Evolutionary conservation across 441 rosid genomes (phyloP).

Genomic region (Populus hybrid): DNA sequence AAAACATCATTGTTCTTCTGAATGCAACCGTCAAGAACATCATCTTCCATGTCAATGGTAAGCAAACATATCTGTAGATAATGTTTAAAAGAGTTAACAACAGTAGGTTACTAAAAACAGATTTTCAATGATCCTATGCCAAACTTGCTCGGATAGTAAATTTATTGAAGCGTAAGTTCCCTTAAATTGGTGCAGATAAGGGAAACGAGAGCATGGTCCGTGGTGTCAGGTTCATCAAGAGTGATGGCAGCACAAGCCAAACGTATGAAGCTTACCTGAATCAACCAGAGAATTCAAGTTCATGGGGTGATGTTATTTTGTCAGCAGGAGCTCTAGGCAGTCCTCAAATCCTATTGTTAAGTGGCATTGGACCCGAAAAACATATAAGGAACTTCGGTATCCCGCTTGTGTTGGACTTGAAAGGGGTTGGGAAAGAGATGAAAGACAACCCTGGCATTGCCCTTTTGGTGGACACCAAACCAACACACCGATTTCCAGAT

Average conservation of each 20-base stretch:
- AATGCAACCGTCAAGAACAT: conserved; percentile 59
- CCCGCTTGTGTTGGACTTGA: conserved; percentile 33
- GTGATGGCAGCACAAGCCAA: conserved; percentile 40
- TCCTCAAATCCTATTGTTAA: conserved; percentile 64
- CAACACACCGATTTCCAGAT: conserved; percentile 46
- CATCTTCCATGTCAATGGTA: conserved; percentile 42
- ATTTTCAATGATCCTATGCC: conserved; percentile 1
- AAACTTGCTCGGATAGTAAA: too few species aligned
- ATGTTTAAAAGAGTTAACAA: background rate
- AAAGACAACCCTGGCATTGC: conserved; percentile 60
- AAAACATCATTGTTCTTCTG: conserved; percentile 47
- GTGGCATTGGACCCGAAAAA: conserved; percentile 62
- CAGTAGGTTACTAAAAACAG: background rate
- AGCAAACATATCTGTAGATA: conserved; percentile 1
- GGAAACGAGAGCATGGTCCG: conserved; percentile 33
- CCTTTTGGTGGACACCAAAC: conserved; percentile 37
- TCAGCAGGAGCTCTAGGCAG: conserved; percentile 80
- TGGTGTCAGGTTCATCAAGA: conserved; percentile 56
- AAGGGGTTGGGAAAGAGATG: conserved; percentile 50
- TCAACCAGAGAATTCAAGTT: conserved; percentile 28
- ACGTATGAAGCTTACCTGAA: conserved; percentile 51
- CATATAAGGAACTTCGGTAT: conserved; percentile 47
- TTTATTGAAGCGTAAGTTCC: background rate
- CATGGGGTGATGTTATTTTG: conserved; percentile 53
- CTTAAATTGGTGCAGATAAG: conserved; percentile 28